A percentile compares a stretch with the other conserved stretches of the same genome.
These are phyloP conservation scores for Aspergillus texensis DNA, from an alignment of 2,329 filamentous ascomycete genomes.

Conservation along the genomic window DNA sequence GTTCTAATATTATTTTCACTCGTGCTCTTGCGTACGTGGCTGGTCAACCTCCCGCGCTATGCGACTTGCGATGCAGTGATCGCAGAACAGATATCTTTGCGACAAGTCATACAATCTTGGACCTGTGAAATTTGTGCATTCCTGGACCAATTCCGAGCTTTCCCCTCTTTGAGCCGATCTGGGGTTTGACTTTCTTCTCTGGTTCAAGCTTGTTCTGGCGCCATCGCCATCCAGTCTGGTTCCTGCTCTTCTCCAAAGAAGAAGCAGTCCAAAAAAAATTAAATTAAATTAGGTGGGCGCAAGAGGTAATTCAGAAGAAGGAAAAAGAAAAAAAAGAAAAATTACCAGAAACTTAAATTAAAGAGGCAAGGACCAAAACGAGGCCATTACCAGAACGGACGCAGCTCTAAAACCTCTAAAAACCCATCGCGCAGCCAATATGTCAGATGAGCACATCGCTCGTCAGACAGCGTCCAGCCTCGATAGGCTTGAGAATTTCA, in stretches of 20 bases:
- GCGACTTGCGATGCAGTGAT: constrained; percentile 22
- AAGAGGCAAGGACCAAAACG: constrained; percentile 13
- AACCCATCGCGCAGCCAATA: constrained; percentile 24
- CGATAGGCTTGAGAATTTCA: constrained; percentile 42
- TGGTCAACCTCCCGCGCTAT: constrained; percentile 24
- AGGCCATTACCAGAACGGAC: constrained; percentile 6
- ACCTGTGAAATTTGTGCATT: constrained; percentile 16
- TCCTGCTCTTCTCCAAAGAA: constrained; percentile 17
- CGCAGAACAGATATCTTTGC: constrained; percentile 24
- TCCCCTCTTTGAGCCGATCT: constrained; percentile 22
- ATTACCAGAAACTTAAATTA: constrained; percentile 17
- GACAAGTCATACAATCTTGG: constrained; percentile 21
- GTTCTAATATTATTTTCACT: constrained; percentile 7
- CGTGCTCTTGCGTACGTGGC: constrained; percentile 28
- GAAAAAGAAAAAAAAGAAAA: constrained; percentile 13
- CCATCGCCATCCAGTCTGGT: constrained; percentile 18
- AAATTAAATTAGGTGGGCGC: not conserved
- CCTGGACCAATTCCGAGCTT: constrained; percentile 14
- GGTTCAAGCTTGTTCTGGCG: constrained; percentile 17
- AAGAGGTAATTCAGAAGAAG: not conserved
- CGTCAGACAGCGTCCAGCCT: constrained; percentile 30
- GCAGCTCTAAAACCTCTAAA: constrained; percentile 18
- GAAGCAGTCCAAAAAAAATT: constrained; percentile 1
- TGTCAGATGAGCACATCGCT: constrained; percentile 37
- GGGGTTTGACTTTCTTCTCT: constrained; percentile 18